Evolutionary conservation across 345 rosid genomes (phyloP), one percentile per base, ranked within the genome.

Genomic region (Salix exigua): DNA sequence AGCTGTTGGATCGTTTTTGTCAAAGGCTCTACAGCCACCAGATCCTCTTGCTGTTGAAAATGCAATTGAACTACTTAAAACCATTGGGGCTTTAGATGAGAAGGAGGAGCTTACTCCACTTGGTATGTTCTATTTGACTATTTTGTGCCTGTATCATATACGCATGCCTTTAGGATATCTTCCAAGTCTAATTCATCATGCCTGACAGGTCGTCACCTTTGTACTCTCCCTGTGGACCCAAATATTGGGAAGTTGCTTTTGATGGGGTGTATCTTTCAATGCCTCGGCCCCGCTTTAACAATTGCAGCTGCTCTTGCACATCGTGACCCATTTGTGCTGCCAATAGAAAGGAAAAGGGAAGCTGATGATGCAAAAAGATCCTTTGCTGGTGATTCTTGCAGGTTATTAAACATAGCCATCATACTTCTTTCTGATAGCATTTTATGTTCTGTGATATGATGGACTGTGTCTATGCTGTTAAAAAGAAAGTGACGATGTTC

Each of bases 181-280:
- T n/a, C 72, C 74, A 73, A 68, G 72, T 48, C 69, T 66, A 33
- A 82, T 70, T 28, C 37, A 42, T 68, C 70, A 26, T 18, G 44
- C 63, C 55, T 78, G 77, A 75, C 86, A 95, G 97, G 98, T 75
- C 82, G 87, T 44, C 99, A 95, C 81, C 97, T 95, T 28, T 93
- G 92, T 82, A 86, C 89, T 50, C 85, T 95, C 51, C 98, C 97
- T 8, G 78, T 93, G 78, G 98, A 93, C 76, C 98, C 99, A 70
- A 95, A 89, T 78, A 90, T 95, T 17, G 99, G 99, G 77, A 95
- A 95, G 83, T 90, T 95, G 97, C 99, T 95, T 87, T 88, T 93
- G 61, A 93, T 93, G 81, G 99, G 98, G 55, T 93, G 94, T 77
- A 81, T 95, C 78, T 95, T 93, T 81, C 97, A 93, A 77, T 95